phyloP scores from a whole-genome alignment of 805 yeast genomes.

The Lipomyces chichibuensis region DNA sequence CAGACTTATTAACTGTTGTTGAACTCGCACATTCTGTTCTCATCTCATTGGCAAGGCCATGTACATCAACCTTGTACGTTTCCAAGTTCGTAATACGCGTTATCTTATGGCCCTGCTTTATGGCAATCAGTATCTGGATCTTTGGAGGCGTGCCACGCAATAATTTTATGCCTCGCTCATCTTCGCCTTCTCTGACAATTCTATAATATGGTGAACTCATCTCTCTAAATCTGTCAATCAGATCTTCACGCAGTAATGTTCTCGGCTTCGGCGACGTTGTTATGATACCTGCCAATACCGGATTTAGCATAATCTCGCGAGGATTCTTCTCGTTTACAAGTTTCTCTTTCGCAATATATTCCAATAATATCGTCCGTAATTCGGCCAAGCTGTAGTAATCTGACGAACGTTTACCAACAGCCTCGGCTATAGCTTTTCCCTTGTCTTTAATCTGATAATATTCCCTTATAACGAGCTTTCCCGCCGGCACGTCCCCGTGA shows the following conservation, averaged over 20 bases:
- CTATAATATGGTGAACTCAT: constrained; percentile 51
- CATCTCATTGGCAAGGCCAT: constrained; percentile 65
- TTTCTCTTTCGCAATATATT: constrained; percentile 58
- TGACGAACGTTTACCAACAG: constrained; percentile 46
- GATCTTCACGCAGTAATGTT: constrained; percentile 45
- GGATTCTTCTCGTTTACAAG: constrained; percentile 59
- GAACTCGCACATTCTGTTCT: constrained; percentile 88
- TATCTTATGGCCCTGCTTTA: constrained; percentile 80
- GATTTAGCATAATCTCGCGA: constrained; percentile 60
- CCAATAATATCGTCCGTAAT: constrained; percentile 55
- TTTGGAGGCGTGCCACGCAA: constrained; percentile 70
- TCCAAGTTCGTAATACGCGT: constrained; percentile 76
- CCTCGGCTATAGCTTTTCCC: constrained; percentile 56
- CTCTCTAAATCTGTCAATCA: constrained; percentile 48
- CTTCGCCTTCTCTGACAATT: constrained; percentile 55
- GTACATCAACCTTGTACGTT: constrained; percentile 64
- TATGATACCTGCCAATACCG: constrained; percentile 44
- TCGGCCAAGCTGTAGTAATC: constrained; percentile 59
- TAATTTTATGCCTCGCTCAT: constrained; percentile 45
- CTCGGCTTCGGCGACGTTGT: constrained; percentile 28
- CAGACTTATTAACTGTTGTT: constrained; percentile 55
- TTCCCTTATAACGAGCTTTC: constrained; percentile 15
- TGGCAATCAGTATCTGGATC: constrained; percentile 68
- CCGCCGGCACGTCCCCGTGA: neutral
- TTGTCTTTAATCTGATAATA: constrained; percentile 46